These are phyloP conservation scores for Lepiota brunneoincarnata DNA, from an alignment of 768 basidiomycete species.

Conservation along the genomic window DNA sequence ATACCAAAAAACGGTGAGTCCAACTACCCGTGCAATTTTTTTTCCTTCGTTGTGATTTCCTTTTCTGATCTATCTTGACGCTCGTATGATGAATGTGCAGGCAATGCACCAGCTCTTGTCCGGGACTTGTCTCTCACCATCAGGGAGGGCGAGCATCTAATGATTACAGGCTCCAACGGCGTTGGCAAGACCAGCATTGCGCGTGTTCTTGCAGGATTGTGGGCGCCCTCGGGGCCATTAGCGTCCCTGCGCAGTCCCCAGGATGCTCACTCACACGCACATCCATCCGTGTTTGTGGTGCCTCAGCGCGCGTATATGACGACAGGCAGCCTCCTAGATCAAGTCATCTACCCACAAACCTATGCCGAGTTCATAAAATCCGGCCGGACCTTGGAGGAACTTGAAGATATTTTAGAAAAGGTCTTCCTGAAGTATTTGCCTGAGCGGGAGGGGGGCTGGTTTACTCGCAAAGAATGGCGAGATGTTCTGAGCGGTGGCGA, in stretches of 20 bases:
- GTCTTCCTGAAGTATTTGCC: conserved; percentile 87
- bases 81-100: neutral
- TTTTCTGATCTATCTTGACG: neutral
- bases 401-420: conserved; percentile 74
- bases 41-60: neutral
- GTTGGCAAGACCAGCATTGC: conserved; percentile 91
- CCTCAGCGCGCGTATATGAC: conserved; percentile 95
- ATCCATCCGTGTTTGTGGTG: conserved; percentile 73
- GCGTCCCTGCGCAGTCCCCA: conserved; percentile 19
- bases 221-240: conserved; percentile 57
- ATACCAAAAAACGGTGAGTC: conserved; percentile 40
- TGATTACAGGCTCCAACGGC: conserved; percentile 92
- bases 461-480: conserved; percentile 91
- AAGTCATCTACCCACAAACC: conserved; percentile 91
- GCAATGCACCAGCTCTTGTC: conserved; percentile 48
- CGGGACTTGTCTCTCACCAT: conserved; percentile 65
- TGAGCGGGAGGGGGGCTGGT: conserved; percentile 86
- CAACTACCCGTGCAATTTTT: neutral
- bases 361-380: conserved; percentile 66
- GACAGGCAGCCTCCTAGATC: conserved; percentile 82
- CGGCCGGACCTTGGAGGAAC: conserved; percentile 62
- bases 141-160: conserved; percentile 74
- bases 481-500: conserved; percentile 96
- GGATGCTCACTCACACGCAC: conserved; percentile 27
- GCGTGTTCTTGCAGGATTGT: conserved; percentile 84